Evolutionary conservation across 2,329 filamentous ascomycete genomes (phyloP), one percentile per base, ranked within the genome.

Genomic region (Bipolaris oryzae): DNA sequence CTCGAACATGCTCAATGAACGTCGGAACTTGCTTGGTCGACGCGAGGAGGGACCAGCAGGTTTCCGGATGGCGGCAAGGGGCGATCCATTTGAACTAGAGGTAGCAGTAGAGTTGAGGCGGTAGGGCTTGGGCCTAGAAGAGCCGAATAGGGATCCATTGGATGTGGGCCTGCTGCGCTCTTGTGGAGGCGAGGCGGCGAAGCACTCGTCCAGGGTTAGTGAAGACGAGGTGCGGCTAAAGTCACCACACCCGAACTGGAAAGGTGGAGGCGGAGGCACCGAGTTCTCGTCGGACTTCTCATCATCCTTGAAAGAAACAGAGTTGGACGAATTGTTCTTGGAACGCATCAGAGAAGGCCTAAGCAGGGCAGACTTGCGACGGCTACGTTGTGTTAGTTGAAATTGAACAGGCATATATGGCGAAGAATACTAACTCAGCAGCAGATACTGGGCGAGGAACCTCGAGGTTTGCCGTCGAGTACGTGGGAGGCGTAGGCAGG

Each of bases 1-100:
- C 79, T 98, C 94, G 78, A 96, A 99, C 95, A 99, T 99, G 84
- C 95, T 98, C 72, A 97, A 80, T 21, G 94, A 96, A 64, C 95
- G 88, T 58, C 95, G 88, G 72, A 94, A 94, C 75, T 95, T 76
- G 66, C 67, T 73, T 21, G 70, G 91, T 73, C 96, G 96, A 56
- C 93, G 54, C 85, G 89, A 75, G 88, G 92, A 46, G 85, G 89
- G 58, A 21, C 73, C 70, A 80, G 70, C 76, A 55, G 79, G 84
- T 64, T 93, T 91, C 62, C 92, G 87, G 53, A 88, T 79, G 66
- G 94, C 68, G 43, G 72, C 69, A 60, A 89, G 84, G 33, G 93
- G 92, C 13, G 92, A 96, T 37, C 89, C 92, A 76, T 86, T 90
- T 59, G 85, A 86, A 60, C 86, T 82, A 55, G 83, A 81, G 20